Evolutionary conservation across 2,329 filamentous ascomycete genomes (phyloP).

Genomic region (Colletotrichum sp.): DNA sequence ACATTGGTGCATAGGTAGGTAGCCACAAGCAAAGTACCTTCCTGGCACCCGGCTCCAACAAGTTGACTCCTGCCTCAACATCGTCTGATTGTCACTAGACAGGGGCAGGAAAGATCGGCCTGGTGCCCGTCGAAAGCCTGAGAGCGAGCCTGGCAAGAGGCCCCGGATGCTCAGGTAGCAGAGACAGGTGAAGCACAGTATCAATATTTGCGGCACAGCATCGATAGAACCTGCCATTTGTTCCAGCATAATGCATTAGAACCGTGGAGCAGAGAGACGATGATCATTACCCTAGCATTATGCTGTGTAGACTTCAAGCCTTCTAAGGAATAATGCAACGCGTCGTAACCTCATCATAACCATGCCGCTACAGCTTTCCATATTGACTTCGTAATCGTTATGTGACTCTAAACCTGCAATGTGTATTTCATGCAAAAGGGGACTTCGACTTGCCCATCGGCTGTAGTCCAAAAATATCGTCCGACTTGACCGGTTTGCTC

Average conservation of each 20-base stretch:
- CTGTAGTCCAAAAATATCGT: constrained; percentile 63
- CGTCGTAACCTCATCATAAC: not conserved
- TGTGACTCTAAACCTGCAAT: not conserved
- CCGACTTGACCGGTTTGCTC: constrained; percentile 39
- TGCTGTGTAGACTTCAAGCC: not conserved
- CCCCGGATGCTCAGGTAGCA: not conserved
- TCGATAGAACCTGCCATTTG: not conserved
- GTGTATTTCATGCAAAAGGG: not conserved
- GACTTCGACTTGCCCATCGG: constrained; percentile 38
- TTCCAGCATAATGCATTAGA: not conserved
- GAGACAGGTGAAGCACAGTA: not conserved
- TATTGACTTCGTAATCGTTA: not conserved
- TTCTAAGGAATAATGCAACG: not conserved
- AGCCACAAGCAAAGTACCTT: not conserved
- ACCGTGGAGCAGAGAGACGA: not conserved
- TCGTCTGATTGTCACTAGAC: not conserved
- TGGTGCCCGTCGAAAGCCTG: not conserved
- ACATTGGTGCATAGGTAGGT: not conserved
- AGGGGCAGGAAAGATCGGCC: not conserved
- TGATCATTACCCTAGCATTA: not conserved
- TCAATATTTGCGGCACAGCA: not conserved
- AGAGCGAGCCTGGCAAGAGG: not conserved
- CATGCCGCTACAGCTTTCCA: not conserved
- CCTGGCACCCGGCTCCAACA: not conserved
- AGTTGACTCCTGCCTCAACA: not conserved